Evolutionary conservation across 768 basidiomycete genomes (phyloP), one percentile per base, ranked within the genome.

Genomic region (Mycena leptocephala): DNA sequence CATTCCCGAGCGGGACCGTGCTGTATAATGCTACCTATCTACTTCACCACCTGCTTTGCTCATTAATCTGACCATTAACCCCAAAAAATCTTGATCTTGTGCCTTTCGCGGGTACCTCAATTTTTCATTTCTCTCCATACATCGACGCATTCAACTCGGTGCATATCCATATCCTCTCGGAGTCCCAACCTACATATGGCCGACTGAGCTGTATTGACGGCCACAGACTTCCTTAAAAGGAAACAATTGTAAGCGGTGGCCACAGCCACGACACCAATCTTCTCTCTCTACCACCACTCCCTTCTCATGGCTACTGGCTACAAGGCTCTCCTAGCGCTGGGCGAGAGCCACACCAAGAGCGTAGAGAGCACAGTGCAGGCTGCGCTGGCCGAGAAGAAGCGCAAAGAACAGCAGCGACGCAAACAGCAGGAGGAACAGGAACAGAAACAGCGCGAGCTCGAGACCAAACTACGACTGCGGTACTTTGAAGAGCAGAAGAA

Each of bases 401-500:
- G 89, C 26, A 92, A 91, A 79, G 92, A 94, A 80, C 89, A 88
- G 16, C 83, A 87, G 80, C 88, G 84, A 75, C 90, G 90, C 78
- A 92, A 91, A 82, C 90, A 91, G 82, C 91, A 90, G 80, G 94
- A 92, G 77, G 92, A 91, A 77, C 84, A 81, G 76, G 94, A 94
- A 62, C 88, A 88, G 65, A 92, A 90, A 81, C 89, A 92, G 74
- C 88, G 90, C 22, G 94, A 95, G 76, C 82, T 90, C 56, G 91
- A 92, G 82, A 86, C 85, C 51, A 89, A 92, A 80, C 83, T 92
- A 66, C 87, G 94, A 22, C 79, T 90, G 77, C 92, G 90, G 80
- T 88, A 90, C 26, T 90, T 96, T 73, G 94, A 95, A 84, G 91
- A 95, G 75, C 86, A 92, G 86, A 89, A 91, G 82, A 87, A 87